Evolutionary conservation across 192 early-diverging fungal species (phyloP).

Genomic region (Rhizophagus prolifer): DNA sequence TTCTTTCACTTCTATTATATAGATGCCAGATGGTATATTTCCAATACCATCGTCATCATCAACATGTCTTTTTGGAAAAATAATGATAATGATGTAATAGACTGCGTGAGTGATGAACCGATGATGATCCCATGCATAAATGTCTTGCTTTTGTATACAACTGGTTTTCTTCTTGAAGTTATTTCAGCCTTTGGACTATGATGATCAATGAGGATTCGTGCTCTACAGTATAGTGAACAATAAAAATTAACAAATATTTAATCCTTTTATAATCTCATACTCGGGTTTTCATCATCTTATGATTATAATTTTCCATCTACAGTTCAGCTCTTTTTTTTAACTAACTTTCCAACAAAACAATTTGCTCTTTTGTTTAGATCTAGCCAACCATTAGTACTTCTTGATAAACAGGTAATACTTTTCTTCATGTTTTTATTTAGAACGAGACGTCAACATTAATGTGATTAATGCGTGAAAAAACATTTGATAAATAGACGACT

Average conservation of each 20-base stretch:
- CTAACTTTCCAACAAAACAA: slow-evolving; percentile 69
- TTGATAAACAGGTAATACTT: slow-evolving; percentile 54
- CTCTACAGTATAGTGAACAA: slow-evolving; percentile 39
- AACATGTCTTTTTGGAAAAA: slow-evolving; percentile 84
- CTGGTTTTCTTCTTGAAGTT: slow-evolving; percentile 50
- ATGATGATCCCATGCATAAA: slow-evolving; percentile 85
- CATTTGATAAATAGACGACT: too few species aligned
- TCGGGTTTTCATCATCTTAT: slow-evolving; percentile 93
- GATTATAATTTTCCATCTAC: slow-evolving; percentile 77
- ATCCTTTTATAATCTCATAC: slow-evolving; percentile 32
- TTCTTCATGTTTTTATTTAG: slow-evolving; percentile 32
- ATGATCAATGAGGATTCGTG: slow-evolving; percentile 82
- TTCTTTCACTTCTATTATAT: slow-evolving; percentile 35
- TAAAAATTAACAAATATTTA: neutral
- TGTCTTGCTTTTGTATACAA: slow-evolving; percentile 10
- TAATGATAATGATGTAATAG: slow-evolving; percentile 52
- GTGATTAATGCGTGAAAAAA: slow-evolving; percentile 40
- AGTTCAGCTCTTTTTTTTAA: slow-evolving; percentile 70
- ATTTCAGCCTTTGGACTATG: slow-evolving; percentile 50
- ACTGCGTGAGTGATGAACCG: slow-evolving; percentile 46
- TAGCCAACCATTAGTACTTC: slow-evolving; percentile 64
- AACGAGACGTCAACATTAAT: slow-evolving; percentile 45
- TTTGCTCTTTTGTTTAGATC: slow-evolving; percentile 56
- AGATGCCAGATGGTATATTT: too few species aligned
- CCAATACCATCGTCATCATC: slow-evolving; percentile 71